Conservation (phyloP, 306 rosid species). For the Alnus rubra region DNA sequence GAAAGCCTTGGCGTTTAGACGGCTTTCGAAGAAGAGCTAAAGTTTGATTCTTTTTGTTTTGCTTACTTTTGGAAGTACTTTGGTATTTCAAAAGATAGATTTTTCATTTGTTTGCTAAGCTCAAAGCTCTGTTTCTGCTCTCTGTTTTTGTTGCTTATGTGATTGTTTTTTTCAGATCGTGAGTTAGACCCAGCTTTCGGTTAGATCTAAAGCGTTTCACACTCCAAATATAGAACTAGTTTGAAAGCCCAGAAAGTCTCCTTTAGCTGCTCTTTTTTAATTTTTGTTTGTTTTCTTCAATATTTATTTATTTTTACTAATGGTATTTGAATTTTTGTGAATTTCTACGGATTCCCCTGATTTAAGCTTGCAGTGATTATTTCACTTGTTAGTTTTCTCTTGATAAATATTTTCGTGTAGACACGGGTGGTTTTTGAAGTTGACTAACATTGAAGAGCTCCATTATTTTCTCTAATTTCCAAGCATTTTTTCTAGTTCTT, state of each 20-base stretch:
- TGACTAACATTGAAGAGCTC: constrained; percentile 19
- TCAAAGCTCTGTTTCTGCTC: constrained; percentile 2
- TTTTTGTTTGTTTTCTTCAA: neutral
- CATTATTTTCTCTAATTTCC: neutral
- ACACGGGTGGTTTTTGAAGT: neutral
- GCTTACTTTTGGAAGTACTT: neutral
- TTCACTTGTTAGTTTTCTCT: no score
- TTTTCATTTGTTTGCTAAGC: constrained; percentile 5
- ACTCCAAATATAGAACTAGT: neutral
- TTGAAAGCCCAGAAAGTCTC: neutral
- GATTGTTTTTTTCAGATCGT: constrained; percentile 21
- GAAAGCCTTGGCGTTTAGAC: neutral
- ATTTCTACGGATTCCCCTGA: neutral
- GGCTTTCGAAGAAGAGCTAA: neutral
- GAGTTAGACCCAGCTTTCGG: constrained; percentile 17
- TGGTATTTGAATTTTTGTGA: neutral
- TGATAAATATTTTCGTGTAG: no score
- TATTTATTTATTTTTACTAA: neutral
- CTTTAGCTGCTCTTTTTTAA: neutral
- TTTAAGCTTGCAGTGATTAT: neutral
- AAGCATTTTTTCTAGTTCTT: constrained; percentile 21
- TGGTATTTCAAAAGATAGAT: neutral
- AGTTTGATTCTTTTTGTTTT: constrained; percentile 16
- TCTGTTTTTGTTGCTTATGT: constrained; percentile 18
- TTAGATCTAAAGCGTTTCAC: constrained; percentile 34